Base-by-base conservation (phyloP, 1,284 basidiomycete species). In the Mycosarcoma mackinlayi region DNA sequence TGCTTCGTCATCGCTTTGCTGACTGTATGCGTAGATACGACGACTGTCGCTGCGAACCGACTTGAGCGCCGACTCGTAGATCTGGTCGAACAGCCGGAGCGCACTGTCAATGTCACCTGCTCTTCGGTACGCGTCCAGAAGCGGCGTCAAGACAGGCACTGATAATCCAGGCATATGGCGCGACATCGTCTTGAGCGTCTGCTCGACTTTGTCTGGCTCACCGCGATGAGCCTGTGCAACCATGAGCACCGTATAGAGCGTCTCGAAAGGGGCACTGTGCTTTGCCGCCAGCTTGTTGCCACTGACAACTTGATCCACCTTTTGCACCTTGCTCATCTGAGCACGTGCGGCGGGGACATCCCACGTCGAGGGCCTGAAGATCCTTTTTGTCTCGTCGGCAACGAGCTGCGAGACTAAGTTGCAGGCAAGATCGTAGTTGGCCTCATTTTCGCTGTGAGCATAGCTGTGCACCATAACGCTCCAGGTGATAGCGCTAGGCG, bases 101-200 rank as follows among this genome's bases (percentile, higher is more conserved):
- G 90, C 88, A 1, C 84, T 86, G 4, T 88, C 86, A 11, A 88
- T 77, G 67, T 92, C 86, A 24, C 85, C 85, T 2, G 85, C 85
- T 19, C 87, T 86, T 18, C 92, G 88, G 80, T 95, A 91, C 0
- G 87, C 89, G 69, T 92, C 89, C 78, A 98, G 86, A 21, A 95
- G 83, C 48, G 88, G 85, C 4, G 89, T 88, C 67, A 92, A 85
- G 3, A 88, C 86, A 21, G 86, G 85, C 31, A 94, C 80, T 0
- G 88, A 87, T 3, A 88, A 86, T 56, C 85, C 81, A 3, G 86
- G 88, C 2, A 88, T 89, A 0, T 83, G 83, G 19, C 68, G 57
- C 3, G 86, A 47, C 84, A 91, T 87, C 24, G 87, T 85, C 44
- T 87, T 83, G 72, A 89, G 87, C 19, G 90, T 73, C 35, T 86